phyloP scores from a whole-genome alignment of 805 yeast genomes.

The Starmerella apicola region DNA sequence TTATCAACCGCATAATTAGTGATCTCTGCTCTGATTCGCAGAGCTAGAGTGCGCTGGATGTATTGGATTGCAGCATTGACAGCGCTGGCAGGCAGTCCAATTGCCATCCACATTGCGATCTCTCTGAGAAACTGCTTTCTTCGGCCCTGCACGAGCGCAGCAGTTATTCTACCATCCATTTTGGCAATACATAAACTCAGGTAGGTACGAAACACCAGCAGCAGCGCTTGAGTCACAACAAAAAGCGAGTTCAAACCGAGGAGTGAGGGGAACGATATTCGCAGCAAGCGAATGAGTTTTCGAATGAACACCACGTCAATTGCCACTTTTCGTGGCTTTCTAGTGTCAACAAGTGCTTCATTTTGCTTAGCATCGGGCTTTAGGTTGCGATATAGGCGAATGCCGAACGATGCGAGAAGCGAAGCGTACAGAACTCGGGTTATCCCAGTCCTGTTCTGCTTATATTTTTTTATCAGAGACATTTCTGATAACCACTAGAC shows the following conservation, averaged over 20 bases:
- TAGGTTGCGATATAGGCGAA: slow-evolving; percentile 9
- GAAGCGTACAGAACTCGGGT: slow-evolving; percentile 17
- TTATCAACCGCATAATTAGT: slow-evolving; percentile 53
- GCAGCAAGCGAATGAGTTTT: slow-evolving; percentile 23
- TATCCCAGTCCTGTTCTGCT: slow-evolving; percentile 15
- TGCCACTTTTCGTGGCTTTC: slow-evolving; percentile 21
- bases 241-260: slow-evolving; percentile 26
- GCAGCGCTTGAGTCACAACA: slow-evolving; percentile 41
- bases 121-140: slow-evolving; percentile 52
- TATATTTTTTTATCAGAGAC: slow-evolving; percentile 3
- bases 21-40: slow-evolving; percentile 46
- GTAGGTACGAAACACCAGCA: slow-evolving; percentile 56
- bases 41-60: slow-evolving; percentile 29
- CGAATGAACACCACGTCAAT: slow-evolving; percentile 25
- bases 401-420: slow-evolving; percentile 12
- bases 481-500: too few species aligned
- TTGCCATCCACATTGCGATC: slow-evolving; percentile 61
- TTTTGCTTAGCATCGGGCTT: background rate
- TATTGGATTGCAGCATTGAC: slow-evolving; percentile 53
- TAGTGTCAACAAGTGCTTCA: slow-evolving; percentile 1
- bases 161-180: slow-evolving; percentile 74
- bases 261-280: slow-evolving; percentile 27
- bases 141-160: slow-evolving; percentile 60
- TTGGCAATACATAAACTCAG: slow-evolving; percentile 73
- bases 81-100: slow-evolving; percentile 77